Base-by-base conservation (phyloP, 2,329 filamentous ascomycete genomes). In the Graphilbum fragrans region DNA sequence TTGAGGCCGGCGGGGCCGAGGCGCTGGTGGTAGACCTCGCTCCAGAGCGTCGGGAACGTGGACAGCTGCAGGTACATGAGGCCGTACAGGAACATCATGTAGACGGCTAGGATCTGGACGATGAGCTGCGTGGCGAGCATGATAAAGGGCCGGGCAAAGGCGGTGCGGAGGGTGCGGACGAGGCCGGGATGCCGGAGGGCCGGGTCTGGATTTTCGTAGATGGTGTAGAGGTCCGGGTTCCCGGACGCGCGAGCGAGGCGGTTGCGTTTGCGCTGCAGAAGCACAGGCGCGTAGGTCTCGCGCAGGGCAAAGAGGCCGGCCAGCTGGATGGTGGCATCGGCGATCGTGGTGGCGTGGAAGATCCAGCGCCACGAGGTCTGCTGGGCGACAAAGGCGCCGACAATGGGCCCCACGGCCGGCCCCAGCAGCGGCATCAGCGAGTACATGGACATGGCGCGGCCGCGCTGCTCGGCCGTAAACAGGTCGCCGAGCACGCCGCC, bases 341-440 rank as follows among this genome's bases (percentile, higher is more conserved):
- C 41, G 37, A 82, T 78, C 2, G 71, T 70, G 2, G 76, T 80
- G 0, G 74, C 62, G 60, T 71, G 82, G 59, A 83, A 85, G 5
- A 76, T 70, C 80, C 80, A 85, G 38, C 78, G 66, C 80, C 80
- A 85, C 6, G 68, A 73, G 5, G 69, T 74, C 46, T 71, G 63
- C 50, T 80, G 60, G 0, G 76, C 66, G 20, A 84, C 76, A 53
- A 77, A 83, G 0, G 74, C 78, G 10, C 78, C 79, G 0, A 70
- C 69, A 2, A 84, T 73, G 0, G 80, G 80, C 0, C 79, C 80
- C 5, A 82, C 60, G 1, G 75, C 75, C 3, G 79, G 79, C 0
- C 79, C 80, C 0, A 83, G 66, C 0, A 84, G 62, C 0, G 79
- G 79, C 12, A 57, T 57, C 17, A 57, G 46, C 12, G 55, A 51